Evolutionary conservation across 2,329 filamentous ascomycete genomes (phyloP), one percentile per base, ranked within the genome.

Genomic region (Nemania abortiva): DNA sequence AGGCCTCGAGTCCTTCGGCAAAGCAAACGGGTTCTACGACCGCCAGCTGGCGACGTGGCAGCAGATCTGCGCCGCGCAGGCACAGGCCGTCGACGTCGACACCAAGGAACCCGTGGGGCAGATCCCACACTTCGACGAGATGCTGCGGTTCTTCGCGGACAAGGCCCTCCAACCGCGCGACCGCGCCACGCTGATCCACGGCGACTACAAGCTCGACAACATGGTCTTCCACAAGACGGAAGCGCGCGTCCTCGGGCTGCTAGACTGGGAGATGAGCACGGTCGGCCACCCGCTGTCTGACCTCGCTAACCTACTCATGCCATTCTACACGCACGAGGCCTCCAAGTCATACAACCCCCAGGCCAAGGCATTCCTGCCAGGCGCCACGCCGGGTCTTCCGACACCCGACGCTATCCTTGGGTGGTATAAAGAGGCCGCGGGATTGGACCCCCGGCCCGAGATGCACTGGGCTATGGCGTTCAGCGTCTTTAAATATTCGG

Each of bases 231-330:
- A 98, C 83, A 92, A 92, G 82, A 95, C 92, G 0, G 92, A 95
- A 79, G 90, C 95, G 6, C 86, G 90, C 62, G 95, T 98, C 13
- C 95, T 98, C 81, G 96, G 95, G 3, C 94, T 98, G 63, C 83
- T 98, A 6, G 96, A 99, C 82, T 98, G 95, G 95, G 96, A 98
- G 84, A 97, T 99, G 94, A 94, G 94, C 42, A 98, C 96, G 0
- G 91, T 98, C 63, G 96, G 96, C n/a, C 95, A 99, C 80, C 96
- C 96, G 0, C 87, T 98, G 24, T 95, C 92, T 6, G 96, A 99
- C 79, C 84, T 98, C 49, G 90, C 91, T 80, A 98, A 98, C 81
- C 85, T 98, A 20, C 70, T 73, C 37, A 63, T 58, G 62, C 70
- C 71, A 0, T 72, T 59, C 56, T 73, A 60, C 45, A 72, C 70